Conservation (phyloP, 2,329 filamentous ascomycete species). For the Talaromyces amestolkiae region DNA sequence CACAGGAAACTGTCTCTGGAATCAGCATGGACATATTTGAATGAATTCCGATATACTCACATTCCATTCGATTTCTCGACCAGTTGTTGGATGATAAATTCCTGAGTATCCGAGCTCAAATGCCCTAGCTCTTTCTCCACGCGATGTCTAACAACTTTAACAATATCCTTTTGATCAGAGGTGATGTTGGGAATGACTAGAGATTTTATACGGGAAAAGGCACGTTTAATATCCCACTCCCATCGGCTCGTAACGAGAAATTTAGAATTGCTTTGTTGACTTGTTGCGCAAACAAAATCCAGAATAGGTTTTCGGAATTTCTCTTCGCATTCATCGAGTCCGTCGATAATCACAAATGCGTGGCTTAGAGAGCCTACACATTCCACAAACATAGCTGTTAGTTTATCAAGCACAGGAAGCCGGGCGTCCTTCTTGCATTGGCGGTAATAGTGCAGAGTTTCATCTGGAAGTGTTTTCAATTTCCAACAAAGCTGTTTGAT, state of each 20-base stretch:
- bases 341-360: conserved; percentile 12
- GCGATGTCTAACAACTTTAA: conserved; percentile 8
- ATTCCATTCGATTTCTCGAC: conserved; percentile 16
- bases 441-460: conserved; percentile 3
- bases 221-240: conserved; percentile 11
- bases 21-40: neutral
- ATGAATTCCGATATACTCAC: neutral
- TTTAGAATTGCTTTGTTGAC: conserved; percentile 1
- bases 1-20: conserved; percentile 17
- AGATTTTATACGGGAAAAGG: neutral
- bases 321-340: conserved; percentile 16
- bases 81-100: conserved; percentile 9
- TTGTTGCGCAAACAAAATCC: neutral
- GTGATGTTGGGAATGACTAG: neutral
- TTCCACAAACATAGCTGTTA: conserved; percentile 10
- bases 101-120: neutral
- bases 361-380: conserved; percentile 11
- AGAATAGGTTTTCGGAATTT: conserved; percentile 7
- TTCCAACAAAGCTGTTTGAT: conserved; percentile 19
- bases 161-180: conserved; percentile 7
- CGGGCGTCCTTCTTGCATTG: conserved; percentile 12
- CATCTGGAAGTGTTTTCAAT: neutral
- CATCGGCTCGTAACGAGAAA: conserved; percentile 15
- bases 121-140: conserved; percentile 9
- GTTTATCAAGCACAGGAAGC: conserved; percentile 5